Evolutionary conservation across 371 early-diverging fungal species (phyloP).

Genomic region (Blakeslea trispora): DNA sequence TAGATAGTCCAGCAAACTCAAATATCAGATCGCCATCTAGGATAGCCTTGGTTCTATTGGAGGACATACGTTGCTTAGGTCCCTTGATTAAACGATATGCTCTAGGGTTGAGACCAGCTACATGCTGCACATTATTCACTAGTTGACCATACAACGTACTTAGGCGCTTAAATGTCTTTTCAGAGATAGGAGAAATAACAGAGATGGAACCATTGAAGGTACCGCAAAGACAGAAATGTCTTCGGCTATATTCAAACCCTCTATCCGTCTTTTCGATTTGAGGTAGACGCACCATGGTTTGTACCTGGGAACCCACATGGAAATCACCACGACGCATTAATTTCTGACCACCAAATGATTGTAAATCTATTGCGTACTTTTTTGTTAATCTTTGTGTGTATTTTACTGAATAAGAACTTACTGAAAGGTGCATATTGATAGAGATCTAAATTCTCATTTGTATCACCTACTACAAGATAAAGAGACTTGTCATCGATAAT

Average conservation of each 20-base stretch:
- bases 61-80: conserved; percentile 64
- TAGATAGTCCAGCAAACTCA: conserved; percentile 69
- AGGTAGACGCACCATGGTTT: conserved; percentile 65
- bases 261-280: conserved; percentile 38
- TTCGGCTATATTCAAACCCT: conserved; percentile 35
- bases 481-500: conserved; percentile 76
- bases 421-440: conserved; percentile 88
- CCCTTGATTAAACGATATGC: conserved; percentile 66
- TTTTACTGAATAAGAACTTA: conserved; percentile 43
- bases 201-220: conserved; percentile 70
- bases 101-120: conserved; percentile 92
- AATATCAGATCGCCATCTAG: conserved; percentile 88
- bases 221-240: conserved; percentile 59
- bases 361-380: conserved; percentile 60
- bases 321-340: conserved; percentile 90
- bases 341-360: conserved; percentile 87
- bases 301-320: conserved; percentile 76
- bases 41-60: conserved; percentile 68
- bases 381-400: background rate
- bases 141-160: conserved; percentile 76
- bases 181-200: conserved; percentile 81
- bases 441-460: conserved; percentile 79
- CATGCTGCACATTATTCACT: conserved; percentile 77
- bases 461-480: conserved; percentile 82
- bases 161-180: conserved; percentile 88